Evolutionary conservation across 2,329 filamentous ascomycete genomes (phyloP).

Genomic region (Fusarium transvaalense): DNA sequence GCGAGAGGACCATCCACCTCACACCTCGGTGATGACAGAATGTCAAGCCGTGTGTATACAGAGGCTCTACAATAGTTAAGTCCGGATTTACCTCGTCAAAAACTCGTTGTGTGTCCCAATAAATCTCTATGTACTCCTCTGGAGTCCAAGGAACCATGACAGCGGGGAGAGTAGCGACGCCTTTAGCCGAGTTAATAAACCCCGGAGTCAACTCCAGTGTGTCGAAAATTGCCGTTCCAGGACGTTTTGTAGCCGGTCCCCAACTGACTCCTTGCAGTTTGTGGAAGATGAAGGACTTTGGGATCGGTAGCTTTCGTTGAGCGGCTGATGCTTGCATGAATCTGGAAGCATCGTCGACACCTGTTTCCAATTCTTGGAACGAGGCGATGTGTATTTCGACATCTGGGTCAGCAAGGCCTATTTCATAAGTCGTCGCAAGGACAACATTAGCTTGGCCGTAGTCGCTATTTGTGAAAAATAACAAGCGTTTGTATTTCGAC

Average conservation of each 20-base stretch:
- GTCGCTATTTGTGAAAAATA: not conserved
- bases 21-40: not conserved
- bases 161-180: not conserved
- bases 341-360: not conserved
- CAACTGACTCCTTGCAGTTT: not conserved
- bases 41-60: not conserved
- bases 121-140: not conserved
- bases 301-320: not conserved
- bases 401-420: not conserved
- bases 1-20: not conserved
- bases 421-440: not conserved
- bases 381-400: not conserved
- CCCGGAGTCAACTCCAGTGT: not conserved
- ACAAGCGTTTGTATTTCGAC: rapidly evolving
- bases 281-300: not conserved
- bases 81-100: not conserved
- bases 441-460: not conserved
- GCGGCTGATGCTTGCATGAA: not conserved
- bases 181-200: not conserved
- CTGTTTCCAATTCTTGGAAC: not conserved
- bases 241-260: conserved; percentile 1
- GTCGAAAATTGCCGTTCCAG: not conserved
- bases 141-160: conserved; percentile 4
- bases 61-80: not conserved
- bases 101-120: not conserved